These are phyloP conservation scores for Arthrobotrys conoides DNA, from an alignment of 2,329 filamentous ascomycete genomes.

Conservation along the genomic window DNA sequence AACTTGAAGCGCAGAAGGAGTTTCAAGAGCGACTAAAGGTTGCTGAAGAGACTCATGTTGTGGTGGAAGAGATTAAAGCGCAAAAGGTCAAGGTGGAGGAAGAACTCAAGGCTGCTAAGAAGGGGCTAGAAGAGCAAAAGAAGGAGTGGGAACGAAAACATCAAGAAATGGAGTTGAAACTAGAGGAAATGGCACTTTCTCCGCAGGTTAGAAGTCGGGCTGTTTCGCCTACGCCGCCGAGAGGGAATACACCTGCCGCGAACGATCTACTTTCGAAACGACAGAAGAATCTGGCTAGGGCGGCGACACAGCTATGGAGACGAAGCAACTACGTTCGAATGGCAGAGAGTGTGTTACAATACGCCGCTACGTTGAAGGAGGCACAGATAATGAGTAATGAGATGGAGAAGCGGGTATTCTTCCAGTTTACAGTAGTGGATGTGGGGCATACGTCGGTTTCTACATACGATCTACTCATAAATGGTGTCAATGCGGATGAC, in stretches of 20 bases:
- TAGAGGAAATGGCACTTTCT: slow-evolving; percentile 64
- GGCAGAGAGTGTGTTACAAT: slow-evolving; percentile 90
- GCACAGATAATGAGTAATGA: slow-evolving; percentile 98
- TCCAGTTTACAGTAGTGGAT: slow-evolving; percentile 94
- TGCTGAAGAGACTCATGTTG: slow-evolving; percentile 80
- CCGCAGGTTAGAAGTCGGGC: slow-evolving; percentile 59
- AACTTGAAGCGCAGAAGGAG: slow-evolving; percentile 86
- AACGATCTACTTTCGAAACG: slow-evolving; percentile 73
- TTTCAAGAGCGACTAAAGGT: slow-evolving; percentile 82
- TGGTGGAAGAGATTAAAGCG: slow-evolving; percentile 84
- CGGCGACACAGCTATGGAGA: slow-evolving; percentile 81
- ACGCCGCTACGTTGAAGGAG: slow-evolving; percentile 90
- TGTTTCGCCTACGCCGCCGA: slow-evolving; percentile 67
- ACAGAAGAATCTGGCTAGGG: slow-evolving; percentile 79
- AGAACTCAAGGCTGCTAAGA: slow-evolving; percentile 81
- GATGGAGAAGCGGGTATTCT: slow-evolving; percentile 90
- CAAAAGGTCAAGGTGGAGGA: slow-evolving; percentile 91
- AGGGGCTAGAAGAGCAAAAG: slow-evolving; percentile 85
- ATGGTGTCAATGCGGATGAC: slow-evolving; percentile 86
- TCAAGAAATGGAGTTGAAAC: slow-evolving; percentile 75
- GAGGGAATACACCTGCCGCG: slow-evolving; percentile 16
- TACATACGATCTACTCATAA: slow-evolving; percentile 95
- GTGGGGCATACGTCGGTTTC: slow-evolving; percentile 89
- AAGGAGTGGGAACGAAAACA: slow-evolving; percentile 87
- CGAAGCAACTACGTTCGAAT: slow-evolving; percentile 90